A percentile compares a stretch with the other conserved stretches of the same genome.
Conservation (phyloP, 495 filamentous ascomycete genomes). For the Neohortaea acidophila region DNA sequence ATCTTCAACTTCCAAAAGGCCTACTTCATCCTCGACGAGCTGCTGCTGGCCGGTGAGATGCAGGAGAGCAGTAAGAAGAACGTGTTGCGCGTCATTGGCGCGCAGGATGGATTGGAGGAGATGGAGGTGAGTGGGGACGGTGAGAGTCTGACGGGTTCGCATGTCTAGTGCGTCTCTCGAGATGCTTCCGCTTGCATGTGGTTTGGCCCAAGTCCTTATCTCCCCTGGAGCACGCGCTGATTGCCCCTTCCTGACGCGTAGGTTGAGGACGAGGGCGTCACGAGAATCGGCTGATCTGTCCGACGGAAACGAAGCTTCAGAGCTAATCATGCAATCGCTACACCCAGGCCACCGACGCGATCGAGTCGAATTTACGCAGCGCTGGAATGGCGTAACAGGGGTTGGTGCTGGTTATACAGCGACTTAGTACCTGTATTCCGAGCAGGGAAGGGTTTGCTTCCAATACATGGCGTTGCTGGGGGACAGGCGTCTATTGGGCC, state of each 20-base stretch:
- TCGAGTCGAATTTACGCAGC: conserved; percentile 8
- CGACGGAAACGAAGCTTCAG: neutral
- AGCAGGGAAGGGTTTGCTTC: conserved; percentile 15
- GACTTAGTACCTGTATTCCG: conserved; percentile 12
- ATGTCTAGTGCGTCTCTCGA: conserved; percentile 2
- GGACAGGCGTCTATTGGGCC: conserved; percentile 4
- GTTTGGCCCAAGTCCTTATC: too few species aligned
- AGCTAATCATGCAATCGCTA: neutral
- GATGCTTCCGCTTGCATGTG: conserved; percentile 6
- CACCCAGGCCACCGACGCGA: neutral
- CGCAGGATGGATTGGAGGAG: conserved; percentile 88
- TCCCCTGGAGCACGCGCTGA: conserved; percentile 43
- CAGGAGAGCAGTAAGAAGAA: conserved; percentile 99
- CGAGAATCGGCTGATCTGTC: conserved; percentile 50
- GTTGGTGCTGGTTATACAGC: neutral
- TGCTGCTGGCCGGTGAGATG: conserved; percentile 88
- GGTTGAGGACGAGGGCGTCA: conserved; percentile 88
- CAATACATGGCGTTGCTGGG: conserved; percentile 13
- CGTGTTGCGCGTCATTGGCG: conserved; percentile 80
- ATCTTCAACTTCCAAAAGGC: conserved; percentile 99
- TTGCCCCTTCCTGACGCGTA: conserved; percentile 38
- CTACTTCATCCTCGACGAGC: conserved; percentile 96
- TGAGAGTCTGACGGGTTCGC: conserved; percentile 4
- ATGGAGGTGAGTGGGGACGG: conserved; percentile 67
- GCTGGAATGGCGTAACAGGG: conserved; percentile 3